Evolutionary conservation across 1,284 basidiomycete genomes (phyloP).

Genomic region (Moesziomyces aphidis): DNA sequence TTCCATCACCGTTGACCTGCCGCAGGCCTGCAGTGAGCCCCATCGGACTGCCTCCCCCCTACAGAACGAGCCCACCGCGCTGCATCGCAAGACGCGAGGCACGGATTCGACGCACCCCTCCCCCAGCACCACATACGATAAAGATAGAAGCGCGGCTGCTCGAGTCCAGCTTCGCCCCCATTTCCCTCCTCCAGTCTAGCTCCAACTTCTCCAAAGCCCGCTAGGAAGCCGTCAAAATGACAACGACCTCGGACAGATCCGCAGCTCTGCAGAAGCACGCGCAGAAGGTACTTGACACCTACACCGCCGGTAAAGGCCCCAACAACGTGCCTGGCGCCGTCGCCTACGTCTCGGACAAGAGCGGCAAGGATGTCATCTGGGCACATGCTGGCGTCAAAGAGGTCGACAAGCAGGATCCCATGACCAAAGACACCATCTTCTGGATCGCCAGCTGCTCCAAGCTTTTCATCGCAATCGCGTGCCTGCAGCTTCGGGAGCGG

Average conservation of each 20-base stretch:
- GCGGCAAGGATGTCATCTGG: slow-evolving; percentile 48
- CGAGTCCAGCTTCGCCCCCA: no score
- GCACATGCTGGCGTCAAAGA: slow-evolving; percentile 38
- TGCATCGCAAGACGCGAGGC: no score
- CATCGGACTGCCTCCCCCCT: no score
- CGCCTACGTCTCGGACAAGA: slow-evolving; percentile 42
- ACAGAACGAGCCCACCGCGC: no score
- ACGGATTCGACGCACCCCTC: no score
- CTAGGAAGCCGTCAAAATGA: background rate
- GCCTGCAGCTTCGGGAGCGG: slow-evolving; percentile 61
- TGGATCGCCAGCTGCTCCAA: slow-evolving; percentile 64
- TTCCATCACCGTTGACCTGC: no score
- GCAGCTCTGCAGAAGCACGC: slow-evolving; percentile 11
- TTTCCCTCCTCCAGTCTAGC: no score
- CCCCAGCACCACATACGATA: no score
- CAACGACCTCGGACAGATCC: slow-evolving; percentile 6
- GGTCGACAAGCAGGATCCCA: slow-evolving; percentile 29
- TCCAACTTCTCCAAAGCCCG: no score
- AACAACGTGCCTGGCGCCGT: slow-evolving; percentile 39
- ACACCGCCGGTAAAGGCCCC: slow-evolving; percentile 14
- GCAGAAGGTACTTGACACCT: slow-evolving; percentile 20
- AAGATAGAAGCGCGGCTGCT: no score
- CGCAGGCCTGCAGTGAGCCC: no score
- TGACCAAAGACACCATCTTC: slow-evolving; percentile 48
- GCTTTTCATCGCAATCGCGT: slow-evolving; percentile 63